phyloP scores from a whole-genome alignment of 2,329 filamentous ascomycete genomes.

The Aureobasidium sp. region DNA sequence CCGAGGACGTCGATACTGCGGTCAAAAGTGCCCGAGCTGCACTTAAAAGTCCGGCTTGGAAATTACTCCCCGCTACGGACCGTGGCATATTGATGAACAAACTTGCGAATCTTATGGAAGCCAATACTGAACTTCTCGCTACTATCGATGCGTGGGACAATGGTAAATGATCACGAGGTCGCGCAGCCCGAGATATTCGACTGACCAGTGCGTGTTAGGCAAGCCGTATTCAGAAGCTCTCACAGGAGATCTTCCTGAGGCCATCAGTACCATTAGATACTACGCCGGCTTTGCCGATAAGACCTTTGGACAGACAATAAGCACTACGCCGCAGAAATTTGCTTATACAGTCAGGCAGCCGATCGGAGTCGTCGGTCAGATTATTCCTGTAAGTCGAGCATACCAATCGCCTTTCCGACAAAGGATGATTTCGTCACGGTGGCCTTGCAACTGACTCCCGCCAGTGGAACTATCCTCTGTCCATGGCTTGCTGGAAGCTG shows the following conservation, averaged over 20 bases:
- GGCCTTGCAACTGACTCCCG: too few relatives aligned
- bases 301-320: constrained; percentile 41
- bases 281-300: constrained; percentile 34
- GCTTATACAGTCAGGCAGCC: constrained; percentile 49
- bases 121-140: background rate
- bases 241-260: background rate
- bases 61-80: background rate
- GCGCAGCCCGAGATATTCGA: too few relatives aligned
- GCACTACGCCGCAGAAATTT: constrained; percentile 65
- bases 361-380: constrained; percentile 39
- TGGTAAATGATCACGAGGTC: background rate
- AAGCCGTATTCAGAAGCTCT: background rate
- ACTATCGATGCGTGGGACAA: background rate
- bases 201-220: background rate
- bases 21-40: background rate
- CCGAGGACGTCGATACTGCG: background rate
- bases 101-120: background rate
- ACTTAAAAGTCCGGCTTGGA: background rate
- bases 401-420: too few relatives aligned
- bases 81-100: background rate
- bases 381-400: constrained; percentile 49
- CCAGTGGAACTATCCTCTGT: constrained; percentile 66
- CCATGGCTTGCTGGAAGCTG: constrained; percentile 71
- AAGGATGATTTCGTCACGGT: too few relatives aligned
- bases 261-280: background rate